phyloP scores from a whole-genome alignment of 139 green algal genomes.

The Chlorella sp. region DNA sequence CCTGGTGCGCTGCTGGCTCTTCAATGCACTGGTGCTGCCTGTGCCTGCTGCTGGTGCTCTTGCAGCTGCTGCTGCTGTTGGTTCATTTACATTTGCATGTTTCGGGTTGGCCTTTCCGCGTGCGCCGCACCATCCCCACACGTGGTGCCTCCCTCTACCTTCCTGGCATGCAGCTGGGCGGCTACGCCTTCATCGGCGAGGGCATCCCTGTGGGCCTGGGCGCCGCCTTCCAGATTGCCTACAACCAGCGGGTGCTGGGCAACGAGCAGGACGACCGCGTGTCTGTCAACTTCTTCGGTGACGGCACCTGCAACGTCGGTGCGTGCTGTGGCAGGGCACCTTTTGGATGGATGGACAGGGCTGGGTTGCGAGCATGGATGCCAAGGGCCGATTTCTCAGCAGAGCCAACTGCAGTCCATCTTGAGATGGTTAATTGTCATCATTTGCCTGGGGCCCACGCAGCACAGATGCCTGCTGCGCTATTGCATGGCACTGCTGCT shows the following conservation, averaged over 20 bases:
- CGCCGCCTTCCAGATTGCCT: slow-evolving; percentile 92
- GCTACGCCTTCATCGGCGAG: slow-evolving; percentile 98
- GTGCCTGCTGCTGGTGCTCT: neutral
- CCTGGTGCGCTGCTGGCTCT: slow-evolving; percentile 68
- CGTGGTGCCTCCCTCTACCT: too few species aligned
- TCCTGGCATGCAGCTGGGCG: slow-evolving; percentile 76
- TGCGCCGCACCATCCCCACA: too few species aligned
- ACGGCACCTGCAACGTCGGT: slow-evolving; percentile 96
- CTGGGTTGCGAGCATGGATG: too few species aligned
- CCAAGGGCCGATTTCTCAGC: too few species aligned
- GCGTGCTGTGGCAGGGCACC: neutral
- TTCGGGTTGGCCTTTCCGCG: too few species aligned
- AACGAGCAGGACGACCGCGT: slow-evolving; percentile 87
- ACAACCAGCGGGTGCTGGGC: slow-evolving; percentile 78
- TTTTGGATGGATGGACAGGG: too few species aligned
- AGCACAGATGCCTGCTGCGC: slow-evolving; percentile 83
- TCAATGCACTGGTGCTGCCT: neutral
- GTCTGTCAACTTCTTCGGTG: slow-evolving; percentile 86
- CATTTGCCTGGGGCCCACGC: too few species aligned
- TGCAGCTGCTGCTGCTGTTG: neutral
- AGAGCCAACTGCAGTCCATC: too few species aligned
- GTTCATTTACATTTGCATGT: too few species aligned
- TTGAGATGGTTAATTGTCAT: too few species aligned
- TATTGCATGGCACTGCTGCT: neutral
- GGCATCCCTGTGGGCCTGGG: slow-evolving; percentile 96